phyloP scores from a whole-genome alignment of 225 moss, liverwort and hornwort genomes.

The Physcomitrium patens region DNA sequence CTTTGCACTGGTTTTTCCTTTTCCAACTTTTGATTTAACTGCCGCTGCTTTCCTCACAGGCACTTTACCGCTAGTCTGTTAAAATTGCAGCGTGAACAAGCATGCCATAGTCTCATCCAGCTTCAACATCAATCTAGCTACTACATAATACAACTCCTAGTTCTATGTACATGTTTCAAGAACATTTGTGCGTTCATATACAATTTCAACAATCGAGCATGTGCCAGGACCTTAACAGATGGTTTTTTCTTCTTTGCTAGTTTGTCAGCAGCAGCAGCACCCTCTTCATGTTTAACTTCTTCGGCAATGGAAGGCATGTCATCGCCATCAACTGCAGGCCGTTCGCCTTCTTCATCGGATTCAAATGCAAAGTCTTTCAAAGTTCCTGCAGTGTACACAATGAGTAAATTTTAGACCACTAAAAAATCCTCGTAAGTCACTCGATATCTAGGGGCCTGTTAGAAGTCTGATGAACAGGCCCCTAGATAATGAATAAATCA shows the following conservation, averaged over 20 bases:
- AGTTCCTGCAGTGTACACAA: constrained; percentile 62
- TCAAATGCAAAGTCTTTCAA: constrained; percentile 82
- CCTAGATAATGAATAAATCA: neutral
- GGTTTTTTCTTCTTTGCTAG: constrained; percentile 61
- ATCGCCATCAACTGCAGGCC: constrained; percentile 48
- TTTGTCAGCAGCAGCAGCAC: constrained; percentile 52
- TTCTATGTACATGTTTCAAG: neutral
- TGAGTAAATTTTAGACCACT: neutral
- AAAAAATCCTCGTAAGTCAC: neutral
- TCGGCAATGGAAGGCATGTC: constrained; percentile 43
- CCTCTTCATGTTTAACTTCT: constrained; percentile 53
- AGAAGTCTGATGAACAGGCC: neutral
- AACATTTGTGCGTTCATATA: neutral
- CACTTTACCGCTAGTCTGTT: constrained; percentile 58
- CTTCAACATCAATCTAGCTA: constrained; percentile 4
- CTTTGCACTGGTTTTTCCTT: constrained; percentile 60
- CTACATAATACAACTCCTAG: constrained; percentile 1
- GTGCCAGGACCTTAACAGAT: constrained; percentile 63
- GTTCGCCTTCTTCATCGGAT: constrained; percentile 76
- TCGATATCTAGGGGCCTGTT: no score
- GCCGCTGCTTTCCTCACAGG: constrained; percentile 53
- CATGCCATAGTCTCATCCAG: neutral
- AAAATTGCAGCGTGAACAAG: constrained; percentile 23
- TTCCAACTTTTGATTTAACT: constrained; percentile 62
- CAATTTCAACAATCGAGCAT: neutral